Evolutionary conservation across 345 rosid genomes (phyloP).

Genomic region (Eucalyptus marginata): DNA sequence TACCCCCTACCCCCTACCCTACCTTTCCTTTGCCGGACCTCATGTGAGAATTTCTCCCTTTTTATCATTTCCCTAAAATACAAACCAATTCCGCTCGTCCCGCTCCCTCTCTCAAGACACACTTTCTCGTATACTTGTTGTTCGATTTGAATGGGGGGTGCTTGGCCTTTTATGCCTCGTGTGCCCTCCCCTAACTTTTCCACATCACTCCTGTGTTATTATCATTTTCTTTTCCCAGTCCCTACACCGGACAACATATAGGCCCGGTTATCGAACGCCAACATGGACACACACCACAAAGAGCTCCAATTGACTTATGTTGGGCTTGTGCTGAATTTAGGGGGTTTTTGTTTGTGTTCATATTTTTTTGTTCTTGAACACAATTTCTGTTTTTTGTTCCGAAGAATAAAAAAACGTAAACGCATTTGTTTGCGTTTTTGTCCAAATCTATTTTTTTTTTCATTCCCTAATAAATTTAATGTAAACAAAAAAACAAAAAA

Average conservation of each 20-base stretch:
- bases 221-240: not conserved
- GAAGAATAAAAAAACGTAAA: no score
- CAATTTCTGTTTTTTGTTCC: no score
- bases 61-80: not conserved
- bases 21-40: not conserved
- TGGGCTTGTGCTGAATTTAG: not conserved
- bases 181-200: not conserved
- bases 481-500: no score
- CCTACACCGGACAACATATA: not conserved
- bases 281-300: not conserved
- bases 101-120: not conserved
- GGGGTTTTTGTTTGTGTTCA: no score
- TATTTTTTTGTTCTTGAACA: no score
- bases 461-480: no score
- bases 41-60: not conserved
- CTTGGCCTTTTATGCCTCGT: not conserved
- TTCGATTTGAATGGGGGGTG: not conserved
- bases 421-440: no score
- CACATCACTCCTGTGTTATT: not conserved
- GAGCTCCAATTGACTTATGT: not conserved
- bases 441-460: no score
- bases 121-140: not conserved
- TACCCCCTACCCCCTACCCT: not conserved
- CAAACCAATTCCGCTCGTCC: not conserved
- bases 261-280: not conserved